Evolutionary conservation across 352 stramenopile genomes (phyloP), one percentile per base, ranked within the genome.

Genomic region (Pythium dissimile): DNA sequence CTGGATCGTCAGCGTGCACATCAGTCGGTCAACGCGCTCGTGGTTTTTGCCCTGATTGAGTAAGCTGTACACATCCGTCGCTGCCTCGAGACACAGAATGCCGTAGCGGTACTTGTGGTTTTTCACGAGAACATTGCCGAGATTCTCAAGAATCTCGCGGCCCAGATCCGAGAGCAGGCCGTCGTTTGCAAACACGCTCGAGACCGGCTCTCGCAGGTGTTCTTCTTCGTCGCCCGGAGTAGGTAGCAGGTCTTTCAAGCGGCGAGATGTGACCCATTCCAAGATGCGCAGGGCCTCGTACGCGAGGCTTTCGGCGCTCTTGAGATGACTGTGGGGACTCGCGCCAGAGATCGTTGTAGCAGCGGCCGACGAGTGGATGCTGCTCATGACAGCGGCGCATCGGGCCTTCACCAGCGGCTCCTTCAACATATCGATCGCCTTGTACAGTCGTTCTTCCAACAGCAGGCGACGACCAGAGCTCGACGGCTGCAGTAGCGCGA

Each of bases 31-130:
- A 15, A 95, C 58, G 31, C 84, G 86, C 39, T 95, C 81, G 51
- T 95, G 88, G 41, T 84, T 78, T 18, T 63, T 68, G 12, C 78
- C 80, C 44, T 89, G 77, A 32, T 93, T 84, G 31, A 93, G 52
- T 18, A 91, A 84, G 11, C 55, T 69, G 54, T 80, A 93, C 1
- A 95, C 44, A 9, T 53, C 50, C 2, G 71, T 57, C 1, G 85
- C 85, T n/a, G 82, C 78, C 62, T 95, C 85, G 1, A 93, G 62
- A 38, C 81, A 89, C 50, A 89, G 34, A 31, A 95, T 89, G 2
- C 83, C 84, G 41, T 89, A 93, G 15, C 81, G 84, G 47, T 95
- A 95, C 54, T 95, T 95, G 32, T 88, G 81, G 50, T 89, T 93
- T 63, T 89, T 86, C 46, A 90, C 84, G 49, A 95, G 69, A 26